Evolutionary conservation across 2,329 filamentous ascomycete species (phyloP).

Genomic region (Calonectria pauciramosa): DNA sequence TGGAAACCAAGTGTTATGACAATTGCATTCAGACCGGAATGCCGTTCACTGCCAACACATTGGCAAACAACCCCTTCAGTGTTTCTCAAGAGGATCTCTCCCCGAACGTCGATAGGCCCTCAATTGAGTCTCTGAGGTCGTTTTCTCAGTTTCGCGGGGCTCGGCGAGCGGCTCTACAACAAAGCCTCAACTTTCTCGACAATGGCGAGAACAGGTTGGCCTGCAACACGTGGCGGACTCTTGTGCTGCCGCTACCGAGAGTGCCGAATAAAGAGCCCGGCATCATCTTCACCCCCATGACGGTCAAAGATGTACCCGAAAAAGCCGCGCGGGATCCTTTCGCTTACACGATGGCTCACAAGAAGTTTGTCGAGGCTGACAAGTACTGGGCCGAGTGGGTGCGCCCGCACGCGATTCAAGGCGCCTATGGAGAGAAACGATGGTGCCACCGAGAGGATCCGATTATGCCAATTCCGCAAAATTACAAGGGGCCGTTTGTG

Average conservation of each 20-base stretch:
- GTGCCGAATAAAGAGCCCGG: conserved; percentile 35
- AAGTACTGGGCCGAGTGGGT: conserved; percentile 38
- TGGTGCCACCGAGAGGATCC: conserved; percentile 23
- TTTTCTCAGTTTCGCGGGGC: conserved; percentile 57
- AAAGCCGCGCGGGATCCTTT: conserved; percentile 45
- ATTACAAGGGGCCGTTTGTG: conserved; percentile 41
- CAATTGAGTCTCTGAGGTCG: conserved; percentile 34
- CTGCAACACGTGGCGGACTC: conserved; percentile 53
- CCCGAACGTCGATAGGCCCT: neutral
- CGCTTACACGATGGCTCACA: conserved; percentile 44
- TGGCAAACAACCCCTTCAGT: conserved; percentile 11
- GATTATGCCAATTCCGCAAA: conserved; percentile 42
- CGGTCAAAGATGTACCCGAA: conserved; percentile 38
- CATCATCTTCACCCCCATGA: conserved; percentile 39
- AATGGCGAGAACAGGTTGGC: conserved; percentile 54
- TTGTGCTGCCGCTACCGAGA: conserved; percentile 51
- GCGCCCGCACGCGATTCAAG: conserved; percentile 32
- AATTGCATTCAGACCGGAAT: conserved; percentile 47
- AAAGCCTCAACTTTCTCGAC: conserved; percentile 54
- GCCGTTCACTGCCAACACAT: conserved; percentile 32
- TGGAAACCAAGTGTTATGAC: conserved; percentile 54
- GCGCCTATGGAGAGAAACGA: conserved; percentile 27
- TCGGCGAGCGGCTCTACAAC: conserved; percentile 61
- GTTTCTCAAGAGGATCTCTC: neutral
- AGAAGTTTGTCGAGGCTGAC: conserved; percentile 36